Conservation (phyloP, 2,329 filamentous ascomycete genomes). For the Aspergillus persii region DNA sequence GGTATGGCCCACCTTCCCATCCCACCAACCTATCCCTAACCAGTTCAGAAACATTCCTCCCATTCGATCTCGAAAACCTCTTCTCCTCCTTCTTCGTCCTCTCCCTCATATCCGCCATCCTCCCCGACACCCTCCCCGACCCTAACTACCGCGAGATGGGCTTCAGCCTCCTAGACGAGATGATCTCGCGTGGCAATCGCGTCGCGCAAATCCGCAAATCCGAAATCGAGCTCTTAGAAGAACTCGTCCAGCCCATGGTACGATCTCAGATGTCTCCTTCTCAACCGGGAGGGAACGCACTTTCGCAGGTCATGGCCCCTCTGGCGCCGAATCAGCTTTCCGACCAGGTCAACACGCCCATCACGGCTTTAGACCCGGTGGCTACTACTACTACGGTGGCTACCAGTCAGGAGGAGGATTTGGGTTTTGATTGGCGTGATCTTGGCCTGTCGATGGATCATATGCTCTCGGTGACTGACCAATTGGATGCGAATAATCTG, state of each 20-base stretch:
- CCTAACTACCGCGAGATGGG: slow-evolving; percentile 39
- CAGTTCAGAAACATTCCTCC: slow-evolving; percentile 31
- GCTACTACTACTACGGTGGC: background rate
- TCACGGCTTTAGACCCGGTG: background rate
- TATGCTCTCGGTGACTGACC: slow-evolving; percentile 21
- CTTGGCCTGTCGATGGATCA: slow-evolving; percentile 21
- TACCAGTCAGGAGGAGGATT: slow-evolving; percentile 9
- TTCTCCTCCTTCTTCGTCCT: slow-evolving; percentile 37
- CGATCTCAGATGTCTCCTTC: background rate
- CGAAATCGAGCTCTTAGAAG: slow-evolving; percentile 21
- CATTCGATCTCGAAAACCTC: slow-evolving; percentile 29
- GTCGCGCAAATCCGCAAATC: slow-evolving; percentile 23
- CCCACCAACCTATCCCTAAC: slow-evolving; percentile 1
- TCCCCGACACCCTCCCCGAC: slow-evolving; percentile 44
- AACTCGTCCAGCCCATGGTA: slow-evolving; percentile 15
- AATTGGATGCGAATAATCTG: slow-evolving; percentile 18
- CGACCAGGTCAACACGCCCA: background rate
- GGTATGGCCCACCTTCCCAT: slow-evolving; percentile 7
- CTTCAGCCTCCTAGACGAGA: slow-evolving; percentile 16
- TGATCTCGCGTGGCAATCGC: slow-evolving; percentile 20
- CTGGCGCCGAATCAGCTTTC: background rate
- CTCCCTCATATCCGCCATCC: slow-evolving; percentile 35
- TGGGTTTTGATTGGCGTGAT: slow-evolving; percentile 19
- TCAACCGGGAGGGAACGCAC: background rate
- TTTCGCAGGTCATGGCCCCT: background rate